These are phyloP conservation scores for Lolium multiflorum DNA, from an alignment of 176 grass and related monocot species.

Conservation along the genomic window DNA sequence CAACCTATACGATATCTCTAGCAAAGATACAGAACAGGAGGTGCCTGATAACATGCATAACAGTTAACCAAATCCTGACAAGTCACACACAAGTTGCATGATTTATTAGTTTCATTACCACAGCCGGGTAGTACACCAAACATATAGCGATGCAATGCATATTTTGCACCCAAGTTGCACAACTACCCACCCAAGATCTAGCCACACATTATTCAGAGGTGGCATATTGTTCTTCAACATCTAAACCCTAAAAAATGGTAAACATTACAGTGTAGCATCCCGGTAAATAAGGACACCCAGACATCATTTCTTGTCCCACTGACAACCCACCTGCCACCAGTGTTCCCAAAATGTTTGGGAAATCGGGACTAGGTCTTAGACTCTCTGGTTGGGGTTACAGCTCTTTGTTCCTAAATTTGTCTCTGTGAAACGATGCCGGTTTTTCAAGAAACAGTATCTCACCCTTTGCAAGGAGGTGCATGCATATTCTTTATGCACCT, in stretches of 20 bases:
- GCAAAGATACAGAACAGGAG: neutral
- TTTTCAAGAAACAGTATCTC: too few relatives aligned
- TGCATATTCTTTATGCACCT: too few relatives aligned
- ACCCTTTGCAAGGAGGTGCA: too few relatives aligned
- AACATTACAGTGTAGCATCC: neutral
- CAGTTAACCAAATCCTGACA: conserved; percentile 4
- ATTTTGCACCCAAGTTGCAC: conserved; percentile 38
- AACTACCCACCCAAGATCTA: neutral
- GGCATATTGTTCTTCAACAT: neutral
- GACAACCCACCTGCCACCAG: too few relatives aligned
- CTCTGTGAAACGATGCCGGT: too few relatives aligned
- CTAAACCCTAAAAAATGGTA: conserved; percentile 15
- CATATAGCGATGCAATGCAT: neutral
- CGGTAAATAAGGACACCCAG: too few relatives aligned
- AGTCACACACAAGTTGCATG: conserved; percentile 27
- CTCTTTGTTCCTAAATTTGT: too few relatives aligned
- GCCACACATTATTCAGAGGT: neutral
- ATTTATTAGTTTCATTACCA: neutral
- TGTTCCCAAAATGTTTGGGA: too few relatives aligned
- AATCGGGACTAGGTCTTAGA: too few relatives aligned
- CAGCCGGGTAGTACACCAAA: conserved; percentile 15
- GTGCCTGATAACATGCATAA: neutral
- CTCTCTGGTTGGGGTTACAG: too few relatives aligned
- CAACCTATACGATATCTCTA: neutral
- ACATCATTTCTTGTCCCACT: too few relatives aligned